These are phyloP conservation scores for Fusarium annulatum DNA, from an alignment of 2,329 filamentous ascomycete genomes.

Conservation along the genomic window DNA sequence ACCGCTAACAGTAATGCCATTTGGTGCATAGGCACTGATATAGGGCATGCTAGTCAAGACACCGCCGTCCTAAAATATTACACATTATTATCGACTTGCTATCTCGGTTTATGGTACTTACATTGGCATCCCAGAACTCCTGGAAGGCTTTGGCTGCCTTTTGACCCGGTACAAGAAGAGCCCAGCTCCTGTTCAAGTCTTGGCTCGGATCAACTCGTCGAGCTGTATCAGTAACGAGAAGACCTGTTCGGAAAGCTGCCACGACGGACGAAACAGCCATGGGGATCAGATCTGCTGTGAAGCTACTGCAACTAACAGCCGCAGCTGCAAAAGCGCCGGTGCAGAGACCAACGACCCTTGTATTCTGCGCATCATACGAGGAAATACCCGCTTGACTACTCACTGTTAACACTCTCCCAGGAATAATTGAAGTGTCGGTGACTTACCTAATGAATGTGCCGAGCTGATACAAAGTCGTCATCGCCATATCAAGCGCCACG, in stretches of 20 bases:
- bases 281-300: slow-evolving; percentile 28
- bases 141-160: slow-evolving; percentile 5
- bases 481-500: slow-evolving; percentile 36
- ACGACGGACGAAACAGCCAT: slow-evolving; percentile 30
- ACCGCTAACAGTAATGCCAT: slow-evolving; percentile 33
- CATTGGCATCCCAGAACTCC: slow-evolving; percentile 1
- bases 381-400: slow-evolving; percentile 17
- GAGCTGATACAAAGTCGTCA: slow-evolving; percentile 37
- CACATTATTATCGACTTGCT: not conserved
- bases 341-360: slow-evolving; percentile 35
- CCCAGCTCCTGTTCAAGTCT: slow-evolving; percentile 30
- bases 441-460: slow-evolving; percentile 32
- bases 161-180: slow-evolving; percentile 27
- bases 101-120: not conserved
- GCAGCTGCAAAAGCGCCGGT: slow-evolving; percentile 38
- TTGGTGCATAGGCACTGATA: slow-evolving; percentile 36
- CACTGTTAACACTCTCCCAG: rapidly evolving
- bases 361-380: slow-evolving; percentile 30
- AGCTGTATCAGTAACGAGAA: slow-evolving; percentile 29
- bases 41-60: slow-evolving; percentile 32
- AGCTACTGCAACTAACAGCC: slow-evolving; percentile 35
- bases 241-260: slow-evolving; percentile 30
- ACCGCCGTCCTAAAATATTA: not conserved
- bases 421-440: rapidly evolving
- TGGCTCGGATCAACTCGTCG: slow-evolving; percentile 11